Evolutionary conservation across 1,284 basidiomycete species (phyloP), one percentile per base, ranked within the genome.

Genomic region (Apiotrichum laibachii): DNA sequence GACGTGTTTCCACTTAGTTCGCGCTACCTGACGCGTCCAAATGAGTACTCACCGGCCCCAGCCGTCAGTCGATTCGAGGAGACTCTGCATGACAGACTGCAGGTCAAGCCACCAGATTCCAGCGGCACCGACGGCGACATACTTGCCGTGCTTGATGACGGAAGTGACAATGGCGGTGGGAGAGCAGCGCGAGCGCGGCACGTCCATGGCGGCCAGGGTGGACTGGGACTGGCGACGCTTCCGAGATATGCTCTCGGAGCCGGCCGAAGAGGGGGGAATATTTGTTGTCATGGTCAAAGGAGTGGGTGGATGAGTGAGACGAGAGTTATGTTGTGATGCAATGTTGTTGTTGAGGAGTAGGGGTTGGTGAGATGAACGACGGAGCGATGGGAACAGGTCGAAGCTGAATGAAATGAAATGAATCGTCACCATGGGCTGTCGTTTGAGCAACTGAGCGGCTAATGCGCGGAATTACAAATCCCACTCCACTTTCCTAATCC

Each of bases 131-230:
- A 66, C 55, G 9, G 66, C 47, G 35, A 79, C 68, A 51, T 77
- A 79, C 66, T 77, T 77, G 40, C 74, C 77, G 62, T 79, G 76
- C 57, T 76, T 75, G 52, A 73, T 48, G 50, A 64, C 46, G 8
- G 43, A 43, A 22, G 12, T 6, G 43, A 37, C 22, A 46, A 48
- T 34, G 7, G 19, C 50, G 21, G 51, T 22, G 16, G 39, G 39
- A 10, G 35, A 33, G 34, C 39, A 40, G 42, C 50, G 50, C 16
- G 39, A 37, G 26, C 37, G 50, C 5, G 26, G 47, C 9, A 40
- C 31, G 21, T 48, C 46, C 35, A 55, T 43, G 39, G 40, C 51
- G 2, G 51, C 53, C 22, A 50, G 49, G 9, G 55, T 48, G 11
- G 12, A 48, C 47, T 53, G 46, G 31, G 47, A 53, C 34, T 53